These are phyloP conservation scores for Neofusicoccum parvum DNA, from an alignment of 2,329 filamentous ascomycete species.

Conservation along the genomic window DNA sequence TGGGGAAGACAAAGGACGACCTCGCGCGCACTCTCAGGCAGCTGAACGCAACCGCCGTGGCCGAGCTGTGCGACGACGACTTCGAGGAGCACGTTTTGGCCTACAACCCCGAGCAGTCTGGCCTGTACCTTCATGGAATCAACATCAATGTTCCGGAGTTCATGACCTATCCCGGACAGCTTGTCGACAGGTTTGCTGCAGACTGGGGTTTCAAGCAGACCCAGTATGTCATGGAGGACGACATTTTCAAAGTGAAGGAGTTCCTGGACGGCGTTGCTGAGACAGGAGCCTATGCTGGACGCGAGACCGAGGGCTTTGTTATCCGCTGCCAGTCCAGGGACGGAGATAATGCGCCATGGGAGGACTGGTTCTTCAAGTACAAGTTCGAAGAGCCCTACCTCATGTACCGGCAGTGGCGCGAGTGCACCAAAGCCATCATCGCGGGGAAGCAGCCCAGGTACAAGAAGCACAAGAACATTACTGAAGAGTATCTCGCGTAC, in stretches of 20 bases:
- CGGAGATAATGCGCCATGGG: conserved; percentile 57
- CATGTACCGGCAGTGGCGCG: conserved; percentile 98
- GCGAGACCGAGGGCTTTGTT: conserved; percentile 96
- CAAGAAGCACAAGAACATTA: conserved; percentile 88
- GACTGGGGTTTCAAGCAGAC: conserved; percentile 94
- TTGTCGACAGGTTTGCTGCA: conserved; percentile 88
- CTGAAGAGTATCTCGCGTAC: conserved; percentile 85
- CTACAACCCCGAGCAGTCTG: conserved; percentile 79
- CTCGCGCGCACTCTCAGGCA: conserved; percentile 73
- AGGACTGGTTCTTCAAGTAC: conserved; percentile 99
- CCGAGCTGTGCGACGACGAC: conserved; percentile 90
- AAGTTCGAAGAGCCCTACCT: conserved; percentile 99
- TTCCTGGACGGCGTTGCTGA: conserved; percentile 87
- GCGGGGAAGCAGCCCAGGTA: conserved; percentile 70
- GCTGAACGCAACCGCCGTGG: conserved; percentile 91
- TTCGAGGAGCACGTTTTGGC: conserved; percentile 97
- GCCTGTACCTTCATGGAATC: conserved; percentile 92
- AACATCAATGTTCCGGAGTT: conserved; percentile 96
- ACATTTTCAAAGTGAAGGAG: conserved; percentile 70
- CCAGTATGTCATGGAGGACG: conserved; percentile 74
- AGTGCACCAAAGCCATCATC: conserved; percentile 92
- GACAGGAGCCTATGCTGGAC: conserved; percentile 84
- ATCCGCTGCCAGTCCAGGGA: conserved; percentile 78
- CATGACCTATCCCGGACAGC: conserved; percentile 76
- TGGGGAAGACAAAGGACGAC: conserved; percentile 78